These are phyloP conservation scores for Claviceps fusiformis DNA, from an alignment of 2,329 filamentous ascomycete species.

Conservation along the genomic window DNA sequence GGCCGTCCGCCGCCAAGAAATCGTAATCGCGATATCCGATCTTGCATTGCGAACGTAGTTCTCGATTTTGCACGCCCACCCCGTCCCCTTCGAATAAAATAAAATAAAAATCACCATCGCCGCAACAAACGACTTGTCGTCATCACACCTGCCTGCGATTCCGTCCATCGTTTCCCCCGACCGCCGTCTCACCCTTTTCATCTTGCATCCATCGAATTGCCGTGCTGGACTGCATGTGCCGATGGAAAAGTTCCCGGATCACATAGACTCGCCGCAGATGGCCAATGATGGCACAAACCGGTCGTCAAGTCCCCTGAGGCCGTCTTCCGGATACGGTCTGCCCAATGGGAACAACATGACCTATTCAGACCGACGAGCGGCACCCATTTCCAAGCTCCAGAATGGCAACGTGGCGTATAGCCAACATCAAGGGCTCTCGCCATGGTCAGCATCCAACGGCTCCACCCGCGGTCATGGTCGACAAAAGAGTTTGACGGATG, in stretches of 20 bases:
- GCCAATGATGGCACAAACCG: constrained; percentile 14
- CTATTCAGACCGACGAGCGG: constrained; percentile 9
- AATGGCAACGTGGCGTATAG: constrained; percentile 1
- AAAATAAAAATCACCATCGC: not conserved
- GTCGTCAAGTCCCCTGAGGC: constrained; percentile 14
- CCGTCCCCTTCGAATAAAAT: too few species aligned
- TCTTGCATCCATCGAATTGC: not conserved
- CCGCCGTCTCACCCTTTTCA: not conserved
- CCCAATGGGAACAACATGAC: constrained; percentile 16
- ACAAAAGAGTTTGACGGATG: constrained; percentile 81
- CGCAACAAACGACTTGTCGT: too few species aligned
- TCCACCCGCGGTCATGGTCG: constrained; percentile 43
- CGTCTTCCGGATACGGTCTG: constrained; percentile 12
- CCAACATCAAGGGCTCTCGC: constrained; percentile 1
- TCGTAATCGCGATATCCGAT: not conserved
- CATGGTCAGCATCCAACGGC: constrained; percentile 16
- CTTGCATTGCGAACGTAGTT: not conserved
- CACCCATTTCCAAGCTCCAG: not conserved
- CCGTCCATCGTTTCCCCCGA: not conserved
- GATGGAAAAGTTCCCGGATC: constrained; percentile 47
- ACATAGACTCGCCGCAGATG: constrained; percentile 28
- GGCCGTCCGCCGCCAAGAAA: not conserved
- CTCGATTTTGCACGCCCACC: not conserved
- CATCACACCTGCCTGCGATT: not conserved
- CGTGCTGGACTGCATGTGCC: not conserved